Base-by-base conservation (phyloP, 257 asterid genomes). In the Leonotis leonurus region DNA sequence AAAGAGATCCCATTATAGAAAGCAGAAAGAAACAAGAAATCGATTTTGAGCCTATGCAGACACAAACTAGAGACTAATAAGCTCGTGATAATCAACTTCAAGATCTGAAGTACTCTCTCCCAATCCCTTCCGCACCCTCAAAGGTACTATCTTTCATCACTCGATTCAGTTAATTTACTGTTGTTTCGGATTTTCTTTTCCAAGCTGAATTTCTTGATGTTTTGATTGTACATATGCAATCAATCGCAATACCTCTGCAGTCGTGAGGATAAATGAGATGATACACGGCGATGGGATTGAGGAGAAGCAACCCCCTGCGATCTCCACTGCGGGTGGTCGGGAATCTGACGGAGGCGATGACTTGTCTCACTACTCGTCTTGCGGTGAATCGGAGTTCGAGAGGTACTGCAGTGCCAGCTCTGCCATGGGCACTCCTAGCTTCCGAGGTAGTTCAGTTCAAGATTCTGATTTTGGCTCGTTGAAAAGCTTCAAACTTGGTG, bases 361-460 rank as follows among this genome's bases (percentile, higher is more conserved):
- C 27, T 66, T 71, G 62, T 86, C 95, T 3, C 76, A 76, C 68
- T 84, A 84, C 81, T 87, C 95, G 3, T 87, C 95, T 2, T 87
- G 95, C 67, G 93, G 86, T 9, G 95, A 84, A 64, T 90, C 97
- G 22, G 96, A 87, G 73, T 83, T 81, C 66, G 97, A 90, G 51
- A 81, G 87, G 69, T 90, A 87, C 73, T 90, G 90, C 55, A 90
- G 96, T 70, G 95, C 96, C 70, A 80, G 77, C 79, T 90, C 97
- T 22, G 89, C 86, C 13, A 80, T 87, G 90, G 96, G 93, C 13
- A 90, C 97, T 27, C 97, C 97, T 43, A 85, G 92, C 58, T 72
- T 83, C 54, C 77, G 82, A 39, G 75, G 82, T 69, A 64, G 75
- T 45, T 73, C 84, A 29, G 73, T 73, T 67, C 76, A 78, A 3